phyloP scores from a whole-genome alignment of 1,284 basidiomycete species.

The Ustilago loliicola region DNA sequence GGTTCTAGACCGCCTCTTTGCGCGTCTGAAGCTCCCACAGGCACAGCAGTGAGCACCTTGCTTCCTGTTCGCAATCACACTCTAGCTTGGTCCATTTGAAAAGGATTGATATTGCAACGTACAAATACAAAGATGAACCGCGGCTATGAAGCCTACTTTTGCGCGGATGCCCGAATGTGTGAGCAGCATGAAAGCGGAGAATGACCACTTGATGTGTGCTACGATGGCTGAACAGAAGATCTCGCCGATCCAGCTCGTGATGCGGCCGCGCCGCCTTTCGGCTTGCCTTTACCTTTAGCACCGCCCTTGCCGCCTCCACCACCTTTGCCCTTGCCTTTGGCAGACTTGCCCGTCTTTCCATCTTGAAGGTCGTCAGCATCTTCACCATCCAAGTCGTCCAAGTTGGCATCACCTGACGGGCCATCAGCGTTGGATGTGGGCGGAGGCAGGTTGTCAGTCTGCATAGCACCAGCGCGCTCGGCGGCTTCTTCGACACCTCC shows the following conservation, averaged over 20 bases:
- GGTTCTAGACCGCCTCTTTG: slow-evolving; percentile 15
- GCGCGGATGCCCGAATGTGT: neutral
- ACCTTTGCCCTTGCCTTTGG: slow-evolving; percentile 27
- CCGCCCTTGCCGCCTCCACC: slow-evolving; percentile 26
- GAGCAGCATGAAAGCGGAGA: neutral
- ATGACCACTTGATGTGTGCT: neutral
- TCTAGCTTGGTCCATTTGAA: neutral
- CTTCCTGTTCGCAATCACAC: neutral
- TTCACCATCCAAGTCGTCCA: slow-evolving; percentile 35
- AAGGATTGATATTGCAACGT: slow-evolving; percentile 6
- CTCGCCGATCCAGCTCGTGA: slow-evolving; percentile 39
- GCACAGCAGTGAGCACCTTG: neutral
- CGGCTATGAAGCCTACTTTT: neutral
- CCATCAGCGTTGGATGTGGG: slow-evolving; percentile 22
- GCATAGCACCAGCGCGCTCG: slow-evolving; percentile 57
- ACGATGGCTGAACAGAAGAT: slow-evolving; percentile 34
- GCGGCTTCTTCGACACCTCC: slow-evolving; percentile 65
- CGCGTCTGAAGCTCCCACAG: neutral
- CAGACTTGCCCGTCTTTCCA: slow-evolving; percentile 24
- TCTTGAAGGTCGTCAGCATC: slow-evolving; percentile 18
- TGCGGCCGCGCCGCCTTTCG: slow-evolving; percentile 23
- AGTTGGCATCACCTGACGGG: slow-evolving; percentile 13
- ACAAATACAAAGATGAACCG: slow-evolving; percentile 30
- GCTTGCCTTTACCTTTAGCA: slow-evolving; percentile 30
- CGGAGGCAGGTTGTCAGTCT: slow-evolving; percentile 39